These are phyloP conservation scores for Fusarium longipes DNA, from an alignment of 2,329 filamentous ascomycete species.

Conservation along the genomic window DNA sequence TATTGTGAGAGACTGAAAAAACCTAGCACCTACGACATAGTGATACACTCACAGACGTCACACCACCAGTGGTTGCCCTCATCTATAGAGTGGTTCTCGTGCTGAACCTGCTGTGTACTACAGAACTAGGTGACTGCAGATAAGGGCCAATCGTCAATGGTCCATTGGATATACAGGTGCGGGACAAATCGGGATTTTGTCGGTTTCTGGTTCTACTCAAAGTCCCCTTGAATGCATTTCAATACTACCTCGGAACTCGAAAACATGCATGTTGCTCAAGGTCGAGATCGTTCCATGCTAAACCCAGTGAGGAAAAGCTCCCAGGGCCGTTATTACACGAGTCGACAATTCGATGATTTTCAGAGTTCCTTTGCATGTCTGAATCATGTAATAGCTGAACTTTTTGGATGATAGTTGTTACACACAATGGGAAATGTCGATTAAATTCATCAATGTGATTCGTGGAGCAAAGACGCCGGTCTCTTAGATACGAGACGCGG, in stretches of 20 bases:
- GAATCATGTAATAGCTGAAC: background rate
- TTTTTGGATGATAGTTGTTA: background rate
- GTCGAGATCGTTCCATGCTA: background rate
- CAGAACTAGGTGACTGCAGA: background rate
- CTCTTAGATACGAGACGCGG: slow-evolving; percentile 1
- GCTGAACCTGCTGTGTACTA: background rate
- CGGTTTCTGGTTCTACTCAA: background rate
- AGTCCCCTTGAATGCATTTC: background rate
- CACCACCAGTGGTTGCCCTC: background rate
- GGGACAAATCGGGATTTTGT: background rate
- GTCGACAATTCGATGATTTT: too few relatives aligned
- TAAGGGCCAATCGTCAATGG: too few relatives aligned
- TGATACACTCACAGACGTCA: background rate
- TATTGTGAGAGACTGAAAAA: too few relatives aligned
- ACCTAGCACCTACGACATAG: too few relatives aligned
- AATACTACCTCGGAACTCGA: background rate
- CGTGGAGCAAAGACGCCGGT: background rate
- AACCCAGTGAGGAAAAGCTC: background rate
- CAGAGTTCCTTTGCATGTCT: background rate
- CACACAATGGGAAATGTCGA: too few relatives aligned
- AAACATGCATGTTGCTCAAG: background rate
- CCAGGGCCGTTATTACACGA: too few relatives aligned
- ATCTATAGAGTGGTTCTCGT: too few relatives aligned
- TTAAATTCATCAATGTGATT: too few relatives aligned
- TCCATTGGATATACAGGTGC: background rate